A percentile compares a stretch with the other conserved stretches of the same genome.
Evolutionary conservation across 495 filamentous ascomycete species (phyloP).

Genomic region (Penicillium atrosanguineum): DNA sequence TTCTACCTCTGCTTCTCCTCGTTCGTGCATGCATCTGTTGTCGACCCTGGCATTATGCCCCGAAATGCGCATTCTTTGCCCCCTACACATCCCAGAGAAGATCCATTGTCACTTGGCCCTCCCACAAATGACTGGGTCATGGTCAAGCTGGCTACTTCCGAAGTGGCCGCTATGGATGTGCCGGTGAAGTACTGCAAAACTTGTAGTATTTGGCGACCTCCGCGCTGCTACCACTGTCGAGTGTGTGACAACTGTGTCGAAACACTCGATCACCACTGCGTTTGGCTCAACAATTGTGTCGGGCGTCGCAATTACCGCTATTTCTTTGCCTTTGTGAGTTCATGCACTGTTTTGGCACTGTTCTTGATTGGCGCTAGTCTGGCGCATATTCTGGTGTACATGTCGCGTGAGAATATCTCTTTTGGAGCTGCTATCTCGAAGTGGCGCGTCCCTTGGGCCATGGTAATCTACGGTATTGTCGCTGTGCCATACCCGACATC

Average conservation of each 20-base stretch:
- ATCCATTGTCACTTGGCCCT: slow-evolving; percentile 76
- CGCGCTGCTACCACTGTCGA: slow-evolving; percentile 92
- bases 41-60: slow-evolving; percentile 88
- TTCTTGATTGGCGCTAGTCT: slow-evolving; percentile 75
- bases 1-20: slow-evolving; percentile 89
- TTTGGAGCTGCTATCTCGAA: slow-evolving; percentile 65
- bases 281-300: slow-evolving; percentile 99
- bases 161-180: slow-evolving; percentile 86
- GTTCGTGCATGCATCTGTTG: slow-evolving; percentile 84
- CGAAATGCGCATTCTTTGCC: slow-evolving; percentile 75
- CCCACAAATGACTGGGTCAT: slow-evolving; percentile 88
- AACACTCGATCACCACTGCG: slow-evolving; percentile 97
- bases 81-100: slow-evolving; percentile 55
- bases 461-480: slow-evolving; percentile 80
- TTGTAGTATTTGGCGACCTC: slow-evolving; percentile 94
- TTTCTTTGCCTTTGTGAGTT: slow-evolving; percentile 86
- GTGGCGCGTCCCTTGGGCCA: slow-evolving; percentile 79
- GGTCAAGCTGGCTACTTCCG: slow-evolving; percentile 71
- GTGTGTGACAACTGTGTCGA: slow-evolving; percentile 96
- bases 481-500: slow-evolving; percentile 78
- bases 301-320: slow-evolving; percentile 97
- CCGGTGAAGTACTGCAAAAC: slow-evolving; percentile 97
- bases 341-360: slow-evolving; percentile 69
- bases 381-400: slow-evolving; percentile 76
- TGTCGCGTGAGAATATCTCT: slow-evolving; percentile 52